These are phyloP conservation scores for Blastobotrys buckinghamii DNA, from an alignment of 1,139 yeast genomes.

Conservation along the genomic window DNA sequence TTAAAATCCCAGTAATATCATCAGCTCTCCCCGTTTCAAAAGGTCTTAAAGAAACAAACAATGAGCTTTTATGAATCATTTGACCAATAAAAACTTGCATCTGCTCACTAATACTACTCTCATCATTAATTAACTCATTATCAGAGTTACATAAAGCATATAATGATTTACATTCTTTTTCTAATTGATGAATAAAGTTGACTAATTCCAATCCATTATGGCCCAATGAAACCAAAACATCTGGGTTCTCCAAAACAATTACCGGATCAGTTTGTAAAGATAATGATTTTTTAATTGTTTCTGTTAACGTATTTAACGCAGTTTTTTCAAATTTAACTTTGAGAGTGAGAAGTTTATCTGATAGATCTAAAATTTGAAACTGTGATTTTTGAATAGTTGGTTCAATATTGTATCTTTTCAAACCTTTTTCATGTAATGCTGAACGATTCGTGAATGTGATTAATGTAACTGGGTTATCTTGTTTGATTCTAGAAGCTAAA, in stretches of 20 bases:
- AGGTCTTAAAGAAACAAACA: constrained; percentile 54
- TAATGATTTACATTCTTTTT: constrained; percentile 10
- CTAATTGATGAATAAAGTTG: constrained; percentile 8
- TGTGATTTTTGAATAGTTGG: constrained; percentile 9
- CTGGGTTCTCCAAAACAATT: constrained; percentile 29
- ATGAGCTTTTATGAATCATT: constrained; percentile 44
- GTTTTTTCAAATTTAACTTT: constrained; percentile 7
- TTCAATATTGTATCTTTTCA: constrained; percentile 27
- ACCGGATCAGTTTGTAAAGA: not conserved
- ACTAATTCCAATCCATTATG: constrained; percentile 9
- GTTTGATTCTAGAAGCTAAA: constrained; percentile 28
- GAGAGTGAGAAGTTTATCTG: constrained; percentile 27
- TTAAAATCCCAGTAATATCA: constrained; percentile 71
- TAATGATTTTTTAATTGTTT: constrained; percentile 3
- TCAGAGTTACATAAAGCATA: constrained; percentile 35
- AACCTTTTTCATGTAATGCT: constrained; percentile 26
- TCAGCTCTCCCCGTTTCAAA: constrained; percentile 75
- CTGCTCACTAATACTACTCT: constrained; percentile 28
- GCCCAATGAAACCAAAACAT: constrained; percentile 34
- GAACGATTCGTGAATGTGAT: constrained; percentile 21
- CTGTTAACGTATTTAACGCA: constrained; percentile 14
- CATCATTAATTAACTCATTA: constrained; percentile 37
- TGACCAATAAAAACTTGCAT: constrained; percentile 45
- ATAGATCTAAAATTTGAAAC: constrained; percentile 26
- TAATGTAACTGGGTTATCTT: constrained; percentile 12